Percentiles rank a stretch among this genome's conserved stretches.
Conservation (phyloP, 1,139 yeast species). For the Sugiyamaella japonica region DNA sequence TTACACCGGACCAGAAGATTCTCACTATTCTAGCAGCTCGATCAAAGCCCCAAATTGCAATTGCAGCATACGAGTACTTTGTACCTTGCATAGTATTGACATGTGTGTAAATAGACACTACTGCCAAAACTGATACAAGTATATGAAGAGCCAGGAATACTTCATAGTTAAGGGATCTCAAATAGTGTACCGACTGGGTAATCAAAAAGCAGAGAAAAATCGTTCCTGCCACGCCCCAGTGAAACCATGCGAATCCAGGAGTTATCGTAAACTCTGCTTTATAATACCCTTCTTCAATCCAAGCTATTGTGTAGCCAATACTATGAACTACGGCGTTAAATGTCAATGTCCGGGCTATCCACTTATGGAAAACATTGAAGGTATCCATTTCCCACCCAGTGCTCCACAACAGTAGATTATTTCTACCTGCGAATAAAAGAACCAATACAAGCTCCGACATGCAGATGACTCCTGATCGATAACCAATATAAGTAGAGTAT, state of each 20-base stretch:
- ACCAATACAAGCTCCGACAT: conserved; percentile 52
- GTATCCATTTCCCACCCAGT: conserved; percentile 68
- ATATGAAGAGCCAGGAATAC: conserved; percentile 59
- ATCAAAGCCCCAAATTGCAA: conserved; percentile 46
- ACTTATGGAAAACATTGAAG: conserved; percentile 63
- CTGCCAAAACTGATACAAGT: conserved; percentile 54
- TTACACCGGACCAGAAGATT: conserved; percentile 43
- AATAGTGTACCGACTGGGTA: conserved; percentile 23
- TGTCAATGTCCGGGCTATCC: conserved; percentile 58
- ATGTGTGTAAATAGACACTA: conserved; percentile 64
- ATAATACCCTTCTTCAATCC: conserved; percentile 44
- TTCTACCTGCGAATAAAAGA: conserved; percentile 62
- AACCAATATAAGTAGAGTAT: conserved; percentile 53
- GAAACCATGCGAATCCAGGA: conserved; percentile 5
- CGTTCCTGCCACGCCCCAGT: conserved; percentile 56
- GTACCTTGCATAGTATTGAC: conserved; percentile 34
- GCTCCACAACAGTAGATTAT: conserved; percentile 60
- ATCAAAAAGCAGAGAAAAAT: conserved; percentile 20
- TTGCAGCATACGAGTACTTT: conserved; percentile 42
- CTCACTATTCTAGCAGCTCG: conserved; percentile 7
- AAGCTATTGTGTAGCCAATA: conserved; percentile 20
- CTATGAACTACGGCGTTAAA: conserved; percentile 46
- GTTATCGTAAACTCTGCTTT: background rate
- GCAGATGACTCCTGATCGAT: conserved; percentile 57
- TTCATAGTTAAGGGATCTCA: conserved; percentile 26